Evolutionary conservation across 805 yeast genomes (phyloP), one percentile per base, ranked within the genome.

Genomic region (Sugiyamaella floridensis): DNA sequence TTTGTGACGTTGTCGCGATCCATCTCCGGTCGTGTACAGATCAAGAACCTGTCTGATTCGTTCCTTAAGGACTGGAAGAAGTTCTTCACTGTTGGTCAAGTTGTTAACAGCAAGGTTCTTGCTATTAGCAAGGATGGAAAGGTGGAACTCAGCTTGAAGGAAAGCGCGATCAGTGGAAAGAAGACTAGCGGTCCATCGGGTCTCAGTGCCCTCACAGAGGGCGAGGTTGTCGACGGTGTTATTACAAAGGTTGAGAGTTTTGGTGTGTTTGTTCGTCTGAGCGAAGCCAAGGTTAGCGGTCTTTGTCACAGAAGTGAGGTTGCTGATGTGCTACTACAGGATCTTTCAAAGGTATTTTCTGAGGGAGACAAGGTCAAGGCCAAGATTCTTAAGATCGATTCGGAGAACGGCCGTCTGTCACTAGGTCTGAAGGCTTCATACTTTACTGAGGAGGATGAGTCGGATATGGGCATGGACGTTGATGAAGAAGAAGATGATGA

Each of bases 371-470:
- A 85, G 56, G 97, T 92, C 44, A 88, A 88, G 71, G 95, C 88
- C 37, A 85, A 85, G 71, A 76, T 92, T 40, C 73, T 90, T 60
- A 77, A 74, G 29, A 73, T 84, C 32, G 83, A 86, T 62, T 52
- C 60, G 1, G 80, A 74, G 10, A 89, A 85, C 74, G 83, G 83
- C 55, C 90, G 86, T 64, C 64, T 92, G 18, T 83, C 96, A 0
- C 76, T 92, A 56, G 97, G 98, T 58, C 83, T 92, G 90, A 92
- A 89, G 73, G 97, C 97, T 2, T 86, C 96, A 2, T 89, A 85
- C 69, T 93, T 92, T 67, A 66, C 65, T 28, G 70, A 65, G 6
- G 72, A 61, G n/a, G 73, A 63, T 18, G 68, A 63, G 12, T 67
- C 60, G 2, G 68, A 63, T 19, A 69, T 55, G 9, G 74, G 65